These are phyloP conservation scores for Phlyctochytrium planicorne DNA, from an alignment of 192 early-diverging fungal species.

Conservation along the genomic window DNA sequence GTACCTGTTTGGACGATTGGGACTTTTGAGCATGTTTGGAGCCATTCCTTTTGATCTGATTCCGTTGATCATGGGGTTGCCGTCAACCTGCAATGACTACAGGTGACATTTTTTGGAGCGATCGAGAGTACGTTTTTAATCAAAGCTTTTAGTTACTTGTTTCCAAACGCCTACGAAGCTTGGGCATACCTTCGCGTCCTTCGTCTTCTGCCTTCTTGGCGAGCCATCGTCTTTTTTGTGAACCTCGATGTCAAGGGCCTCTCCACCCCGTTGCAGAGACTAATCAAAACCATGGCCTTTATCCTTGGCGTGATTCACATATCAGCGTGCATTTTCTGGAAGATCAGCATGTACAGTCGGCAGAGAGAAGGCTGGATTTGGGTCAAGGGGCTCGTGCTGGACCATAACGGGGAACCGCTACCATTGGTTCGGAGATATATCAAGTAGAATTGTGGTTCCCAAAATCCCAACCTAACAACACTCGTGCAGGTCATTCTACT, in stretches of 20 bases:
- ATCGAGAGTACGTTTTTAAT: not conserved
- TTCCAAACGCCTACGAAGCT: not conserved
- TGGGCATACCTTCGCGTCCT: not conserved
- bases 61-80: not conserved
- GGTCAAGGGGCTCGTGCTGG: not conserved
- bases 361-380: slow-evolving; percentile 1
- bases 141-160: not conserved
- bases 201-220: not conserved
- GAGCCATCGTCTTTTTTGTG: not conserved
- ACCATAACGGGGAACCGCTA: not conserved
- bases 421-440: not conserved
- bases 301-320: not conserved
- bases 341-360: not conserved
- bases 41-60: not conserved
- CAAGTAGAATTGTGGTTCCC: not conserved
- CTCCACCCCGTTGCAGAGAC: not conserved
- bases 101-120: not conserved
- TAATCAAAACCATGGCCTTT: slow-evolving; percentile 3
- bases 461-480: not conserved
- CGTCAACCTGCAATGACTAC: not conserved
- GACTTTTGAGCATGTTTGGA: not conserved
- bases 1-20: not conserved
- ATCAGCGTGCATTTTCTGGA: not conserved
- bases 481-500: not conserved
- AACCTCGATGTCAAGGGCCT: not conserved